Conservation (phyloP, 2,329 filamentous ascomycete genomes). For the Cladophialophora chaetospira region DNA sequence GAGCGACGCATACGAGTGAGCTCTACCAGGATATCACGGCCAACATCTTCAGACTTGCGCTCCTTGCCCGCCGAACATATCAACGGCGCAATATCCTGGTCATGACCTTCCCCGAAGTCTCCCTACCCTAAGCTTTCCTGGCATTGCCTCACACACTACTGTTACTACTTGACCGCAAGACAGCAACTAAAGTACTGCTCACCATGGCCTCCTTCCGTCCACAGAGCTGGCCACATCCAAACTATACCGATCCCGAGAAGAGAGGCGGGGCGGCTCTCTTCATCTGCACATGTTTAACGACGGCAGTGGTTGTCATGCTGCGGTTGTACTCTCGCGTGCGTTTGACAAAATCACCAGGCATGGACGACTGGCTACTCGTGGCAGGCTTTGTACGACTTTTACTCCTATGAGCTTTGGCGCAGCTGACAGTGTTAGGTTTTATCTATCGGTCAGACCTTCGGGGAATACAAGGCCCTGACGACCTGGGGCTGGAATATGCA, state of each 20-base stretch:
- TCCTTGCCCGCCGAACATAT: too few relatives aligned
- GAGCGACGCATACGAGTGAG: too few relatives aligned
- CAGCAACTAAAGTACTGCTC: neutral
- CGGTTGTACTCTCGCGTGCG: slow-evolving; percentile 18
- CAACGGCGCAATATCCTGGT: too few relatives aligned
- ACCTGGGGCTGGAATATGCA: slow-evolving; percentile 25
- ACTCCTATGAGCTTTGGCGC: too few relatives aligned
- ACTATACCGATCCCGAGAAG: slow-evolving; percentile 17
- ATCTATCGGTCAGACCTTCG: slow-evolving; percentile 23
- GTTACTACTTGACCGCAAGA: too few relatives aligned
- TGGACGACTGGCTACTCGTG: slow-evolving; percentile 25
- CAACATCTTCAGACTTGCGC: neutral
- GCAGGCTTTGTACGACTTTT: slow-evolving; percentile 18
- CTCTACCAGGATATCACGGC: neutral
- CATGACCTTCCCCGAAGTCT: too few relatives aligned
- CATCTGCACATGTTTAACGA: slow-evolving; percentile 10
- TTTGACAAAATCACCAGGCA: slow-evolving; percentile 8
- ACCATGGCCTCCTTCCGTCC: slow-evolving; percentile 5
- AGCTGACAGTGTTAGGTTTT: slow-evolving; percentile 13
- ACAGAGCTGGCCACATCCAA: slow-evolving; percentile 17
- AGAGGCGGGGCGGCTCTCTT: slow-evolving; percentile 17
- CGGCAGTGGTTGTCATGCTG: slow-evolving; percentile 15
- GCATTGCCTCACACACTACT: too few relatives aligned
- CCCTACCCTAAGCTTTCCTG: too few relatives aligned
- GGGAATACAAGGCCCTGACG: slow-evolving; percentile 20